Evolutionary conservation across 2,329 filamentous ascomycete species (phyloP), one percentile per base, ranked within the genome.

Genomic region (Uncinocarpus reesii): DNA sequence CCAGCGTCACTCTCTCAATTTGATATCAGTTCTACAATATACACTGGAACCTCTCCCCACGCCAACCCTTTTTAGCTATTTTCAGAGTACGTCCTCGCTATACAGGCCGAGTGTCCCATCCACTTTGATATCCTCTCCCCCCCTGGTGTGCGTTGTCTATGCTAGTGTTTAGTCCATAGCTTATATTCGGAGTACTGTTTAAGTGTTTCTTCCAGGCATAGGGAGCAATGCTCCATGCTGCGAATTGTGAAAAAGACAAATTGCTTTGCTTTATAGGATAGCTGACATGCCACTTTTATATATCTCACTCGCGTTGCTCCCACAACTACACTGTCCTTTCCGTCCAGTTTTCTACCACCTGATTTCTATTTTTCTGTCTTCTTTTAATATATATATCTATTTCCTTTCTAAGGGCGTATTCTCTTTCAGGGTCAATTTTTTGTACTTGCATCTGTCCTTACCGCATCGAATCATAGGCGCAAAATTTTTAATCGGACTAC

Each of bases 151-250:
- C 10, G n/a, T 32, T 4, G 23, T 16, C 15, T 34, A 7, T 16
- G 35, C 24, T 13, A 16, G 8, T 43, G 41, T 34, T 32, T 43
- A 43, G 28, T 43, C n/a, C 28, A 32, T 20, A 43, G 41, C 18
- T 43, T 21, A 43, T 42, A 42, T 43, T 43, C 29, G 41, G 41
- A 43, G 29, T 43, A 34, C 41, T 34, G 29, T 23, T 31, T 43
- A 31, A 34, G 41, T 32, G 28, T 43, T 42, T 32, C 41, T 34
- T 43, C 28, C 28, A 34, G 24, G 41, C 41, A 43, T 43, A 43
- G 41, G 32, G 40, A 43, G 29, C 29, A 42, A 4, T 29, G 41
- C 41, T 24, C 41, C 18, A 11, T 18, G 3, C 16, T 16, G 23
- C 10, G 28, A 42, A 15, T n/a, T 43, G 7, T 34, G 18, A 43